Base-by-base conservation (phyloP, 2,329 filamentous ascomycete species). In the Beauveria asiatica region DNA sequence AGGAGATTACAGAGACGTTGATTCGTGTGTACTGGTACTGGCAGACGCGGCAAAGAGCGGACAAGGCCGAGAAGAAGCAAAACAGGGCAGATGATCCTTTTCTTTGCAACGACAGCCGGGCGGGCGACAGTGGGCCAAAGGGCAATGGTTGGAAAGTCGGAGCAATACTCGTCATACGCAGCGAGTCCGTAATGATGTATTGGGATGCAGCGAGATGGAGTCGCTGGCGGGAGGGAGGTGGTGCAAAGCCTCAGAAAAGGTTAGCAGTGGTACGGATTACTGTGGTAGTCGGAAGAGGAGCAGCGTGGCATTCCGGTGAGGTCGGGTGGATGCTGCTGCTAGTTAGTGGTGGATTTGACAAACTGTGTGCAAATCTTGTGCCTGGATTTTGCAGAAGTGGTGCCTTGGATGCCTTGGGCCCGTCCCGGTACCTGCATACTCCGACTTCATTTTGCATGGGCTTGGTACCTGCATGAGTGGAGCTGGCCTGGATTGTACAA, bases 391-490 rank as follows among this genome's bases (percentile, higher is more conserved):
- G 33, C 33, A 37, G 33, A 16, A 16, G 33, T 37, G n/a, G 7
- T 41, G 55, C 44, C 30, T 51, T 44, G 27, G 11, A n/a, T 44
- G 37, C 46, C 56, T 51, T 49, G 55, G 21, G 45, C 19, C 19
- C 10, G 50, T 19, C 13, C 7, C 37, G 30, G 56, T 58, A 58
- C 56, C 56, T 58, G 56, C 56, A 58, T 44, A 51, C 51, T 25
- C 13, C 10, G 25, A 42, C 37, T 25, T 44, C 27, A 44, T 58
- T 58, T 58, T 51, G 33, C 37, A 19, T 41, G 27, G 16, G 30
- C 30, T 2, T 51, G 48, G 56, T 58, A 58, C 56, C 56, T 58
- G 56, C 56, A 51, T 58, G 13, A 42, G 56, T 58, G 55, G 55
- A 37, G 33, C 21, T 6, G 46, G 21, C 23, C 50, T 30, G 33